These are phyloP conservation scores for Haberlea rhodopensis DNA, from an alignment of 257 asterid species.

Conservation along the genomic window DNA sequence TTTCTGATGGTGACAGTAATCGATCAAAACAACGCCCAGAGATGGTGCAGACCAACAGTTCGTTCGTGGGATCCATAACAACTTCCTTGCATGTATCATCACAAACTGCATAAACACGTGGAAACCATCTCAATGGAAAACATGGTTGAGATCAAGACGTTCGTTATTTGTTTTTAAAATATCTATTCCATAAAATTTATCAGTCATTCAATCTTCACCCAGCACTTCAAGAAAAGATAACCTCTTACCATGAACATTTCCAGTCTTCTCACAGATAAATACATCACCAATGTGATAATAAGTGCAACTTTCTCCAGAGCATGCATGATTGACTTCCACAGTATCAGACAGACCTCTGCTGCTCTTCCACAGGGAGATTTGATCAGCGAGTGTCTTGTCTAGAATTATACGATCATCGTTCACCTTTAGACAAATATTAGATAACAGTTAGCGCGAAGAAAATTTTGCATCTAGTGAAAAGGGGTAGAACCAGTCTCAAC, in stretches of 20 bases:
- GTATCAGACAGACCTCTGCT: conserved; percentile 80
- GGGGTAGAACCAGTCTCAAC: neutral
- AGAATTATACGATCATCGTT: conserved; percentile 78
- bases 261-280: conserved; percentile 92
- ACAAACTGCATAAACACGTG: conserved; percentile 58
- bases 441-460: neutral
- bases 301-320: conserved; percentile 85
- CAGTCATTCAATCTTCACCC: neutral
- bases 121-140: no score
- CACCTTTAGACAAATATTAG: conserved; percentile 45
- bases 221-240: neutral
- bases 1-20: conserved; percentile 64
- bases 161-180: neutral
- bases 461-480: neutral
- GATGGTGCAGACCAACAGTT: conserved; percentile 82
- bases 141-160: conserved; percentile 4
- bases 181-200: neutral
- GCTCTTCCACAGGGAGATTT: conserved; percentile 92
- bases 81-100: conserved; percentile 90
- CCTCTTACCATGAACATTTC: conserved; percentile 81
- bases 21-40: conserved; percentile 96
- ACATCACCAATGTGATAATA: conserved; percentile 88
- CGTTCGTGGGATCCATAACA: conserved; percentile 62
- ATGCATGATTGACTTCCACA: conserved; percentile 64
- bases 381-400: conserved; percentile 96